phyloP scores from a whole-genome alignment of 352 stramenopile species.

The Phytophthora cryptogea region DNA sequence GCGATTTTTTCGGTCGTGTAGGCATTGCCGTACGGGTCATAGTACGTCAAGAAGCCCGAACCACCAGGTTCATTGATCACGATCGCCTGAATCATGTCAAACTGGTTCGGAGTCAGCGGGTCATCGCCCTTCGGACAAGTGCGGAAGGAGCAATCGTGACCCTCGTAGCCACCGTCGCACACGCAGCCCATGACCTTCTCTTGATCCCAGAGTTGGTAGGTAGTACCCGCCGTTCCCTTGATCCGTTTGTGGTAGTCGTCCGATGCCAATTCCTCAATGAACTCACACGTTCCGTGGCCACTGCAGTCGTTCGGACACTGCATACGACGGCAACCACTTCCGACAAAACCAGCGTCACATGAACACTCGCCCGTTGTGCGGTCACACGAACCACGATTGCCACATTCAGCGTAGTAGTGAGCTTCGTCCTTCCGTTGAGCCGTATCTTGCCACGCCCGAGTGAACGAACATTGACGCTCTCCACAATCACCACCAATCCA shows the following conservation, averaged over 20 bases:
- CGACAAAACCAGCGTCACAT: constrained; percentile 84
- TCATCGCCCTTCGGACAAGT: constrained; percentile 67
- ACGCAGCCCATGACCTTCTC: constrained; percentile 85
- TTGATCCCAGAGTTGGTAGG: constrained; percentile 73
- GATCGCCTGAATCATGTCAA: constrained; percentile 59
- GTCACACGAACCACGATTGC: constrained; percentile 77
- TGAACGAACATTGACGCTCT: constrained; percentile 45
- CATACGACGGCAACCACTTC: constrained; percentile 66
- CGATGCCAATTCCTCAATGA: constrained; percentile 63
- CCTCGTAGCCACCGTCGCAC: constrained; percentile 67
- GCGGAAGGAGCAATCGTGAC: constrained; percentile 60
- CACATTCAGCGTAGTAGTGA: constrained; percentile 60
- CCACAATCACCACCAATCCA: constrained; percentile 71
- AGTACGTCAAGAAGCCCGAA: constrained; percentile 60
- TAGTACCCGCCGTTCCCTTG: constrained; percentile 29
- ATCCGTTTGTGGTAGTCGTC: constrained; percentile 54
- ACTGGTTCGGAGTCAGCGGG: constrained; percentile 53
- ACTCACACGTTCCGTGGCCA: constrained; percentile 64
- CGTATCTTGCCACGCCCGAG: constrained; percentile 66
- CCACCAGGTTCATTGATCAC: background rate
- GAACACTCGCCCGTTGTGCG: constrained; percentile 65
- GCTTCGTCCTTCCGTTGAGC: constrained; percentile 48
- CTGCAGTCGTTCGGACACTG: constrained; percentile 62
- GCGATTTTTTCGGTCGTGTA: constrained; percentile 58
- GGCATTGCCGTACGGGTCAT: constrained; percentile 72